phyloP scores from a whole-genome alignment of 169 alveolate genomes.

The Cryptosporidium parvum region DNA sequence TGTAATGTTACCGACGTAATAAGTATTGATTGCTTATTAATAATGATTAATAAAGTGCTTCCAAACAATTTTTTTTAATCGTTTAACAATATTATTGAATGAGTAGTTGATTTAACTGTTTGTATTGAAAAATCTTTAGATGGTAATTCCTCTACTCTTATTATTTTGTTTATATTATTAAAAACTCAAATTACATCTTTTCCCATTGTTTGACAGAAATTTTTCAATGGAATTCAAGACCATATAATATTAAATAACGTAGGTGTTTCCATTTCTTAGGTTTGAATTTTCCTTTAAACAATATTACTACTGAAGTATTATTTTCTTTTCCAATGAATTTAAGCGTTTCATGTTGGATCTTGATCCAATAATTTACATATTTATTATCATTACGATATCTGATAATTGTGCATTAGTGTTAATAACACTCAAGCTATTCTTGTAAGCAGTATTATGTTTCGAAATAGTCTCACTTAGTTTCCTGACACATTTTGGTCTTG shows the following conservation, averaged over 20 bases:
- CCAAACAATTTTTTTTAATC: not conserved
- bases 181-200: not conserved
- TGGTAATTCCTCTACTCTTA: not conserved
- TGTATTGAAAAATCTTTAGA: too few species aligned
- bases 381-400: too few species aligned
- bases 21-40: too few species aligned
- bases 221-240: not conserved
- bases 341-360: too few species aligned
- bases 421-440: not conserved
- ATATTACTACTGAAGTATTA: too few species aligned
- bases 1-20: too few species aligned
- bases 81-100: too few species aligned
- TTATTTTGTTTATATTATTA: too few species aligned
- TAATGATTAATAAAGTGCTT: not conserved
- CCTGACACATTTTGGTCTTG: slow-evolving; percentile 50
- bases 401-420: too few species aligned
- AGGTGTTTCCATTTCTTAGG: not conserved
- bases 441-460: not conserved
- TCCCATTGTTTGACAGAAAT: not conserved
- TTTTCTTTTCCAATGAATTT: too few species aligned
- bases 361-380: too few species aligned
- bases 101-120: not conserved
- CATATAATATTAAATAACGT: not conserved
- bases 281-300: too few species aligned
- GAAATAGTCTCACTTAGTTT: not conserved